These are phyloP conservation scores for Trichoderma orchidacearum DNA, from an alignment of 495 filamentous ascomycete genomes.

Conservation along the genomic window DNA sequence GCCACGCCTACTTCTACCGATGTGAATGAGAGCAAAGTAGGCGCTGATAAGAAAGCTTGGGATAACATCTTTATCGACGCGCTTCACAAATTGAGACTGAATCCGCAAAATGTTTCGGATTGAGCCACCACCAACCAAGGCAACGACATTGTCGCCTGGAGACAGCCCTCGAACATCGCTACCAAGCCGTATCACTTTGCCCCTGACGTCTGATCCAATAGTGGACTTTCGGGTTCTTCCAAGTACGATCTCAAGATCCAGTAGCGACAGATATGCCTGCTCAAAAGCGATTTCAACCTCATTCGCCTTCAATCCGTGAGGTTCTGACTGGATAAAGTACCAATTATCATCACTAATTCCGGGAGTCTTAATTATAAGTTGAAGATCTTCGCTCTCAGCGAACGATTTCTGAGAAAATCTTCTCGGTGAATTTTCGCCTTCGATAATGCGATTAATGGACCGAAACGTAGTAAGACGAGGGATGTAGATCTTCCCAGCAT, in stretches of 20 bases:
- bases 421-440: not conserved
- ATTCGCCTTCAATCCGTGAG: not conserved
- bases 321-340: not conserved
- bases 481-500: conserved; percentile 10
- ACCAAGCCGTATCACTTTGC: not conserved
- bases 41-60: not conserved
- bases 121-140: not conserved
- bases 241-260: not conserved
- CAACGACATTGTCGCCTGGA: not conserved
- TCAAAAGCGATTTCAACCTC: not conserved
- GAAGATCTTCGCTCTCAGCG: not conserved
- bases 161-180: not conserved
- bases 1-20: conserved; percentile 10
- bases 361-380: not conserved
- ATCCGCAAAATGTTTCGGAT: not conserved
- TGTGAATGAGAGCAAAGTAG: not conserved
- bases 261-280: not conserved
- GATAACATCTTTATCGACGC: not conserved
- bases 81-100: not conserved
- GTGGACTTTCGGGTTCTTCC: not conserved
- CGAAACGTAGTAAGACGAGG: conserved; percentile 11
- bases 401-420: not conserved
- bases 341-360: not conserved
- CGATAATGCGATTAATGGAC: conserved; percentile 12
- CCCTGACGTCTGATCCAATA: not conserved